Evolutionary conservation across 305 asterid species (phyloP).

Genomic region (Fraxinus sp.): DNA sequence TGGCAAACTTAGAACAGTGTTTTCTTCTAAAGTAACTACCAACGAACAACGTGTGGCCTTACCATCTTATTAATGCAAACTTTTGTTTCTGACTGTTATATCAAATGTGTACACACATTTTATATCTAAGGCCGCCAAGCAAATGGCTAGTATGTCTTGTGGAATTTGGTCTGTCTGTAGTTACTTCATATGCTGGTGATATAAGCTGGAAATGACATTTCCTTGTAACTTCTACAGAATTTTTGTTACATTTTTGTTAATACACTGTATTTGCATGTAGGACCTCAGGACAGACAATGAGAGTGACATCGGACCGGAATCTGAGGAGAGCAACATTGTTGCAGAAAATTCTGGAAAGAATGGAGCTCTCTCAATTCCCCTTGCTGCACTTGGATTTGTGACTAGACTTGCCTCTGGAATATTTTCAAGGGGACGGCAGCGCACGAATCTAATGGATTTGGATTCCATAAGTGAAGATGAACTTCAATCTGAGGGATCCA

Average conservation of each 20-base stretch:
- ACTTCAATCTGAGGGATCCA: conserved; percentile 43
- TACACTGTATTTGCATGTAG: conserved; percentile 33
- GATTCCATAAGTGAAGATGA: conserved; percentile 62
- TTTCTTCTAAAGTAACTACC: neutral
- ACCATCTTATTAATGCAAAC: neutral
- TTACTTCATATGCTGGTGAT: neutral
- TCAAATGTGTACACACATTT: neutral
- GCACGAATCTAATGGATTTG: conserved; percentile 36
- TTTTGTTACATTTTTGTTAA: conserved; percentile 22
- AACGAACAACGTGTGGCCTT: neutral
- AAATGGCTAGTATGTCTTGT: conserved; percentile 7
- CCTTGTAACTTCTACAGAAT: conserved; percentile 2
- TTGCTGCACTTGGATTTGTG: conserved; percentile 88
- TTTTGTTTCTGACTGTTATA: neutral
- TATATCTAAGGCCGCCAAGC: conserved; percentile 4
- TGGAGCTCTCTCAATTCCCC: conserved; percentile 81
- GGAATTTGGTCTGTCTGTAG: conserved; percentile 14
- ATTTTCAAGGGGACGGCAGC: conserved; percentile 73
- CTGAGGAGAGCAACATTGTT: conserved; percentile 44
- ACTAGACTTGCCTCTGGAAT: conserved; percentile 88
- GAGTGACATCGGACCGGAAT: conserved; percentile 44
- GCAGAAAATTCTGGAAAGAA: conserved; percentile 60
- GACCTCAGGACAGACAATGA: conserved; percentile 45
- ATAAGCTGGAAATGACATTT: conserved; percentile 1
- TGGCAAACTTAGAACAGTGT: neutral